Evolutionary conservation across 2,329 filamentous ascomycete species (phyloP), one percentile per base, ranked within the genome.

Genomic region (Neoarthrinium moseri): DNA sequence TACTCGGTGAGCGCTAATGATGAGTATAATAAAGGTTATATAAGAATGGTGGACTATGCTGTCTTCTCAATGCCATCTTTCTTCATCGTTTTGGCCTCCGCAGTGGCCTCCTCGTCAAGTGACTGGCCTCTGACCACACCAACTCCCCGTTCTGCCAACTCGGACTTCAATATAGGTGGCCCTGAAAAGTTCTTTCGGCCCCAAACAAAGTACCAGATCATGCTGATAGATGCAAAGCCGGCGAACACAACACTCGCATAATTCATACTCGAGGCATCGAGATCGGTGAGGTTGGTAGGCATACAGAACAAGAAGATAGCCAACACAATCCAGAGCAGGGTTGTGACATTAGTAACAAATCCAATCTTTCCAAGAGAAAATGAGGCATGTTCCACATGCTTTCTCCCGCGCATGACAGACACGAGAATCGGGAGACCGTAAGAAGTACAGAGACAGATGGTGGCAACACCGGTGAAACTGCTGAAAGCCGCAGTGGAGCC

Each of bases 371-470:
- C 87, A 0, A 91, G 77, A 0, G 84, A 84, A 60, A 79, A 91
- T 0, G 78, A 74, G 0, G 85, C 87, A 54, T 83, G 67, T 41
- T 73, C 72, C n/a, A 91, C 79, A 27, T 81, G 75, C 43, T 78
- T 73, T n/a, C 88, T 78, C 8, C 83, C 76, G 13, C 84, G 79
- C 2, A 90, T 55, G 3, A 91, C 68, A 10, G 77, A 86, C 47
- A 91, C 83, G 10, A 90, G 67, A 45, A 91, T 89, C 0, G 88
- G 88, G 13, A 90, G 74, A 12, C 84, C 86, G 62, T 91, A 91
- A 0, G 85, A 89, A 4, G 83, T 82, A 1, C 82, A 86, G 0
- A 91, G 77, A 53, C 86, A 90, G 60, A 91, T 90, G 4, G 87
- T 91, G 1, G 87, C 87, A 1, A 90, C 86, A 22, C 87, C 86